Conservation (phyloP, 2,329 filamentous ascomycete species). For the Fusarium praegraminearum region DNA sequence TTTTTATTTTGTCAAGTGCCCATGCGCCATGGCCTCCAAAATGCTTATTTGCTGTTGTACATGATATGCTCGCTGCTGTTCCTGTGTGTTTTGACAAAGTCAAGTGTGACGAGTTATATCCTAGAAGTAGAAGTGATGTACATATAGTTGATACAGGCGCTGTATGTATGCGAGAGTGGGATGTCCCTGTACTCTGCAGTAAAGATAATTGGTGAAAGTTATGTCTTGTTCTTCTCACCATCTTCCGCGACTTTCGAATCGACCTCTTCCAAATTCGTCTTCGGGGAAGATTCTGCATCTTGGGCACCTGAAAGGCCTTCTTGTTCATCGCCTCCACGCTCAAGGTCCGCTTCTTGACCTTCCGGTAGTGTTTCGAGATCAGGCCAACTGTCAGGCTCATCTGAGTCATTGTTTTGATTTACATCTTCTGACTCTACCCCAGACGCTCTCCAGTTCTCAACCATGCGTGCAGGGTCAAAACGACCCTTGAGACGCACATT, state of each 20-base stretch:
- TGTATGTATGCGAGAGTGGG: neutral
- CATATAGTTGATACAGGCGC: constrained; percentile 14
- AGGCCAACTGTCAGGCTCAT: constrained; percentile 13
- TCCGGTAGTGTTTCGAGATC: constrained; percentile 2
- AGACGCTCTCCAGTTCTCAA: constrained; percentile 31
- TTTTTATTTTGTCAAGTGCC: neutral
- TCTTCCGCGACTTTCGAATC: neutral
- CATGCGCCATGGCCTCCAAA: neutral
- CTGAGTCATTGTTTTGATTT: neutral
- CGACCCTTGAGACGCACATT: constrained; percentile 42
- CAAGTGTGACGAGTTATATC: constrained; percentile 4
- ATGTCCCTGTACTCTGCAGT: neutral
- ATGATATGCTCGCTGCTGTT: constrained; percentile 6
- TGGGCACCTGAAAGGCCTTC: neutral
- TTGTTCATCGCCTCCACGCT: neutral
- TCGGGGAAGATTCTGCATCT: neutral
- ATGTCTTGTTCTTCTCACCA: neutral
- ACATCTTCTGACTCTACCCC: neutral
- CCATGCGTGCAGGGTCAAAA: constrained; percentile 40
- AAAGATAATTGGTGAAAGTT: neutral
- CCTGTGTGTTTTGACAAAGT: constrained; percentile 2
- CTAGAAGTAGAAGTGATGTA: constrained; percentile 22
- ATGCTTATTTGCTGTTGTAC: constrained; percentile 31
- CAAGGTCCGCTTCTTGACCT: neutral
- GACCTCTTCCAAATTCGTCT: neutral